Conservation (phyloP, 495 filamentous ascomycete species). For the Saxophila tyrrhenica region DNA sequence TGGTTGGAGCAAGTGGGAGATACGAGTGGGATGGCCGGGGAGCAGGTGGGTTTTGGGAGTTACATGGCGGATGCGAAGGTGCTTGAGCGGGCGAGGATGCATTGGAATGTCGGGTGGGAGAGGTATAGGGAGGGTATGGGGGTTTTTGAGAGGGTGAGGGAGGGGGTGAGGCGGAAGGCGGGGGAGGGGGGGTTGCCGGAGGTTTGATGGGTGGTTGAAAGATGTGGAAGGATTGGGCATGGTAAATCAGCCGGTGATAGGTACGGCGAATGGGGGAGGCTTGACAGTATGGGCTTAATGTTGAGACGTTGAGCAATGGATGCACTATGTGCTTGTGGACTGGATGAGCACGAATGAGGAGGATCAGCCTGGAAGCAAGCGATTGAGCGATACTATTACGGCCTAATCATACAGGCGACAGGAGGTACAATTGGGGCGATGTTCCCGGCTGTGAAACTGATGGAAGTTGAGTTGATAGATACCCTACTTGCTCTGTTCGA, state of each 20-base stretch:
- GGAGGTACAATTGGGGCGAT: neutral
- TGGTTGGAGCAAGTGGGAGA: constrained; percentile 52
- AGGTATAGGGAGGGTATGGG: constrained; percentile 50
- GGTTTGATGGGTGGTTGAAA: neutral
- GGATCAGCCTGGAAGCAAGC: too few relatives aligned
- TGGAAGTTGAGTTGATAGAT: neutral
- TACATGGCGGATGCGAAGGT: constrained; percentile 54
- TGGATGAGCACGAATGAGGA: too few relatives aligned
- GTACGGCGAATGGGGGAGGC: too few relatives aligned
- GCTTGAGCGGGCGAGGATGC: constrained; percentile 48
- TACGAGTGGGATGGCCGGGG: constrained; percentile 26
- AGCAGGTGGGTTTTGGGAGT: constrained; percentile 39
- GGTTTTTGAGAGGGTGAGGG: constrained; percentile 43
- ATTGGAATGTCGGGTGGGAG: constrained; percentile 55
- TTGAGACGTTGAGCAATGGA: too few relatives aligned
- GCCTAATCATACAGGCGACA: neutral
- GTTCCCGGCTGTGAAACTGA: neutral
- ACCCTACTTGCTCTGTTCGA: neutral
- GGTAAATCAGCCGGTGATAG: too few relatives aligned
- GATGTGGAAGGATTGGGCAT: neutral
- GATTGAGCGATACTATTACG: neutral
- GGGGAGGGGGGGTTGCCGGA: constrained; percentile 9
- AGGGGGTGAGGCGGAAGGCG: constrained; percentile 13
- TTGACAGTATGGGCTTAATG: neutral
- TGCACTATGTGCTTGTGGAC: too few relatives aligned